Evolutionary conservation across 2,329 filamentous ascomycete species (phyloP), one percentile per base, ranked within the genome.

Genomic region (Xylariaceae sp.): DNA sequence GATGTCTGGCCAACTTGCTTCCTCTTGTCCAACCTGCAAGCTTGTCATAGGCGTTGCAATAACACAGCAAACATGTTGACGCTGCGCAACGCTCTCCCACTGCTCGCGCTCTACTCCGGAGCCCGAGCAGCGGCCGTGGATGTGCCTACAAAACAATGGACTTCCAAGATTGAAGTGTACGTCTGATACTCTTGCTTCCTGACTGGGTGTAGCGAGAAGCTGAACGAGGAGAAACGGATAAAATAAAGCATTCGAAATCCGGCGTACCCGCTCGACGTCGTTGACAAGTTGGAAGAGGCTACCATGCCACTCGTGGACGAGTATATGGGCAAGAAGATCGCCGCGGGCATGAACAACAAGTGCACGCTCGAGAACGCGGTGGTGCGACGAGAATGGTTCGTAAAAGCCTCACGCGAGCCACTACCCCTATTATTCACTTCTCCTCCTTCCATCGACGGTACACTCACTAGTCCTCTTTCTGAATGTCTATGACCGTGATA

Each of bases 331-430:
- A 45, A 46, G 40, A 57, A 55, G 41, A 46, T 51, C 28, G 31
- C 50, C 7, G 34, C 47, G 3, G 40, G 43, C 21, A 50, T 36
- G 33, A 54, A 56, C 34, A 54, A 53, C 16, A 50, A 50, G 34
- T 58, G 56, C 17, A 59, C 56, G 7, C 40, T 59, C 7, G 55
- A 57, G 21, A 59, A 44, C 14, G 55, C 52, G 7, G 44, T 36
- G 12, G 46, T 55, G n/a, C 44, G 54, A n/a, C 44, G 44, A 31
- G 56, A 59, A 44, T 59, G 56, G 56, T 58, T 9, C 14, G 55
- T 48, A n/a, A n/a, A n/a, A n/a, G n/a, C n/a, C n/a, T n/a, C n/a
- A n/a, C n/a, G n/a, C n/a, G n/a, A n/a, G n/a, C n/a, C n/a, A n/a
- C n/a, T n/a, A n/a, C n/a, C n/a, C n/a, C n/a, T n/a, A n/a, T n/a